Evolutionary conservation across 352 stramenopile species (phyloP), one percentile per base, ranked within the genome.

Genomic region (Aphanomyces euteiches): DNA sequence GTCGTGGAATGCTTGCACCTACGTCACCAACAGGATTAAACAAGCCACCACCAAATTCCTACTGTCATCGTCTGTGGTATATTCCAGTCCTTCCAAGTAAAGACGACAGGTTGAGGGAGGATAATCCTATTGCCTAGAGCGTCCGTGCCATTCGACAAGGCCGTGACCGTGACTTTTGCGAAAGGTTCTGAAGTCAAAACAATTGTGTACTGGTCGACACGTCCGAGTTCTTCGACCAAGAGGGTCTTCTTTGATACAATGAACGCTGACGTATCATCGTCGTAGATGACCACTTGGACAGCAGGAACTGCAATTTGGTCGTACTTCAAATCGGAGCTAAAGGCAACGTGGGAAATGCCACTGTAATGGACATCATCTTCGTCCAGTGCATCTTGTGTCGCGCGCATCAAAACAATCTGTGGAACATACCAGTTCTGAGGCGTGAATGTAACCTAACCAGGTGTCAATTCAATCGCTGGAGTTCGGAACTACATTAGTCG

Each of bases 21-120:
- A 63, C 5, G 28, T 45, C 28, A 36, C n/a, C 36, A 43, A n/a
- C n/a, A 64, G 10, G 13, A 17, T 21, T 37, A 19, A 37, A 19
- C 39, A 13, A 50, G 56, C n/a, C 34, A 7, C 45, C n/a, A 36
- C 36, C 50, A 43, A 5, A 19, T 59, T 1, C 6, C 19, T 70
- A 70, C 82, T 0, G 57, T 75, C 0, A 93, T 78, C 0, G 68
- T 78, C 50, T 91, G 85, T 0, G 67, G 70, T 0, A 86, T 17
- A 48, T 90, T 91, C 85, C 85, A 93, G 56, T 90, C 75, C 3
- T 73, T 72, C 85, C 83, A 91, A 47, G 83, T 85, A 70, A 91
- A 93, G 28, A 78, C 38, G 4, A 93, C 54, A 13, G 74, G 72
- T 1, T 64, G 67, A 4, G 82, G 79, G 2, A 54, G 75, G 0